A percentile compares a stretch with the other conserved stretches of the same genome.
These are phyloP conservation scores for Pterocarpus macrocarpus DNA, from an alignment of 306 rosid genomes.

Conservation along the genomic window DNA sequence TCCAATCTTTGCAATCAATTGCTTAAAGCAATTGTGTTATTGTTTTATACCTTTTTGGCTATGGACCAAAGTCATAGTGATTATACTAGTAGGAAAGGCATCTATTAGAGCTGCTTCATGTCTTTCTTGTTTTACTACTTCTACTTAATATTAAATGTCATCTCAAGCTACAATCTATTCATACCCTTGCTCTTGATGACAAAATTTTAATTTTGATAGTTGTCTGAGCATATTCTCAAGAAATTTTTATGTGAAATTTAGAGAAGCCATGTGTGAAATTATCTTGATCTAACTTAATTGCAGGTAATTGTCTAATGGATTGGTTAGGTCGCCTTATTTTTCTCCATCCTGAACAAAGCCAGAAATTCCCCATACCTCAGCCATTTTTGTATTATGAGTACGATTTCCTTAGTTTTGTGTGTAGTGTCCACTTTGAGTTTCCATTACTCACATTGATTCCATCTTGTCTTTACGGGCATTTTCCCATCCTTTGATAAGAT, in stretches of 20 bases:
- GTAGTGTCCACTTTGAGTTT: conserved; percentile 5
- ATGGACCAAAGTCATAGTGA: conserved; percentile 4
- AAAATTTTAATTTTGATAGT: conserved; percentile 24
- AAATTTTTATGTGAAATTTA: no score
- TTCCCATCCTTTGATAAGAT: conserved; percentile 42
- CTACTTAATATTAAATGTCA: no score
- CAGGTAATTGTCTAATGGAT: background rate
- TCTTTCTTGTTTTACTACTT: background rate
- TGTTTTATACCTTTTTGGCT: background rate
- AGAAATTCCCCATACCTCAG: conserved; percentile 25
- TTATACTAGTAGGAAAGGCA: background rate
- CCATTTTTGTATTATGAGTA: conserved; percentile 48
- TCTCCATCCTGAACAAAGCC: conserved; percentile 35
- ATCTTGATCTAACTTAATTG: no score
- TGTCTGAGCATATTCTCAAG: no score
- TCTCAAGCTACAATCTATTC: no score
- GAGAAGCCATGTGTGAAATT: no score
- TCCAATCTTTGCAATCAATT: background rate
- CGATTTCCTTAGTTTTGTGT: conserved; percentile 27
- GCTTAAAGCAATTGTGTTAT: background rate
- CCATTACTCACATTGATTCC: background rate
- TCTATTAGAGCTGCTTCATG: background rate
- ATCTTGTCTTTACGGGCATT: conserved; percentile 25
- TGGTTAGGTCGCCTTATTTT: conserved; percentile 52
- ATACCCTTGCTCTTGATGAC: background rate